These are phyloP conservation scores for Microbotryum scabiosae DNA, from an alignment of 1,284 basidiomycete species.

Conservation along the genomic window DNA sequence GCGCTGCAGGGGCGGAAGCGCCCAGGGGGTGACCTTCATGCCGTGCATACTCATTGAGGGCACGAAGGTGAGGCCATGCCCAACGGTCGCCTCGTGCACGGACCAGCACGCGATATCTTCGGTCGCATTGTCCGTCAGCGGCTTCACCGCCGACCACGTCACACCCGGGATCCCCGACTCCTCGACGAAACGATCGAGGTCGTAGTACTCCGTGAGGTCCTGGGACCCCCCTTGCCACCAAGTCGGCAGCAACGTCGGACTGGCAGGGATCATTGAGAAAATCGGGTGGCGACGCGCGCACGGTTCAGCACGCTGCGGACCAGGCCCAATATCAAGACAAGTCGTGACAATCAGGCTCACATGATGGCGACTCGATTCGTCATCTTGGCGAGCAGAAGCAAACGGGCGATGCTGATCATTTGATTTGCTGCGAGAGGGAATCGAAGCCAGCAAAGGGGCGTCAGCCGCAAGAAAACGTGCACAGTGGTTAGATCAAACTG, in stretches of 20 bases:
- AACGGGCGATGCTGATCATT: neutral
- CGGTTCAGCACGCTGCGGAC: neutral
- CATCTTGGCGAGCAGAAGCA: slow-evolving; percentile 1
- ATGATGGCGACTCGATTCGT: slow-evolving; percentile 4
- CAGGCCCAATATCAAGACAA: too few species aligned
- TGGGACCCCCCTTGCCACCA: neutral
- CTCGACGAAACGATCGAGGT: neutral
- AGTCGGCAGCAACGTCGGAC: neutral
- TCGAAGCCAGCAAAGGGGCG: neutral
- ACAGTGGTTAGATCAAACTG: neutral
- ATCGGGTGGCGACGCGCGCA: neutral
- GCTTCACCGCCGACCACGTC: neutral
- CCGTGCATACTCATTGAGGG: neutral
- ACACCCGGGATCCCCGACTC: neutral
- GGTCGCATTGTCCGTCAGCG: neutral
- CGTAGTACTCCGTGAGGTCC: neutral
- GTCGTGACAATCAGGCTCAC: too few species aligned
- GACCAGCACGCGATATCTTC: slow-evolving; percentile 4
- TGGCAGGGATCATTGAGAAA: neutral
- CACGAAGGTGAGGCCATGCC: neutral
- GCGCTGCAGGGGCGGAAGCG: neutral
- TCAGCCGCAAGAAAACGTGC: neutral
- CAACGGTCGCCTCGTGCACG: neutral
- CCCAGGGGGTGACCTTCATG: neutral
- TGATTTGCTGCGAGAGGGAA: neutral